These are phyloP conservation scores for Aspergillus nidulans DNA, from an alignment of 495 filamentous ascomycete species.

Conservation along the genomic window DNA sequence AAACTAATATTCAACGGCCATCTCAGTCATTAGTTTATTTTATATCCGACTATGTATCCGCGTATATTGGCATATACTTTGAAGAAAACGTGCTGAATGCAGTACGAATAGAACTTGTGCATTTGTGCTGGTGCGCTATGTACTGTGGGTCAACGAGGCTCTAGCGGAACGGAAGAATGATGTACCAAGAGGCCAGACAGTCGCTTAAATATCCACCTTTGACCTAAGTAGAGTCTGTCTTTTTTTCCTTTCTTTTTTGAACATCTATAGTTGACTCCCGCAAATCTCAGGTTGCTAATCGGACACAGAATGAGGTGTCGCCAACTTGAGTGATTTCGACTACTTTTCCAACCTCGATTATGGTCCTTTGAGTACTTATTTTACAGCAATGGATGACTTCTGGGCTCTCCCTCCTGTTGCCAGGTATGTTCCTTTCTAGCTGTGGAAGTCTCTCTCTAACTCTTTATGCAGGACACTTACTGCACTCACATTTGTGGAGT, in stretches of 20 bases:
- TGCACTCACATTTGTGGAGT: slow-evolving; percentile 60
- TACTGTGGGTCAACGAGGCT: neutral
- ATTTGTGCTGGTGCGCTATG: neutral
- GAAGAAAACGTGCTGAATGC: no score
- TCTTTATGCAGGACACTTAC: slow-evolving; percentile 59
- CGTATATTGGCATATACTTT: neutral
- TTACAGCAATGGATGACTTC: slow-evolving; percentile 55
- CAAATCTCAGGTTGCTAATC: neutral
- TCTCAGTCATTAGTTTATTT: no score
- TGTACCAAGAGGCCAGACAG: slow-evolving; percentile 9
- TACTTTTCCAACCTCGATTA: slow-evolving; percentile 8
- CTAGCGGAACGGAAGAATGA: slow-evolving; percentile 6
- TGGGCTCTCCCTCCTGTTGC: slow-evolving; percentile 67
- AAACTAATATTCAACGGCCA: no score
- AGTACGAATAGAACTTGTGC: neutral
- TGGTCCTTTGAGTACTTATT: slow-evolving; percentile 10
- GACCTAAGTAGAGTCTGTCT: neutral
- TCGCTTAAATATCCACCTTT: neutral
- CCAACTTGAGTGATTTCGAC: neutral
- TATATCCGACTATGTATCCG: no score
- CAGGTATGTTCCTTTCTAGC: slow-evolving; percentile 43
- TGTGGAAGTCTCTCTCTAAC: neutral
- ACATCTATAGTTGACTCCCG: neutral
- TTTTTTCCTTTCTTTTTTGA: slow-evolving; percentile 1
- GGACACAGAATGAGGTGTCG: slow-evolving; percentile 11